Base-by-base conservation (phyloP, 305 asterid species). In the Solanum hybrid region DNA sequence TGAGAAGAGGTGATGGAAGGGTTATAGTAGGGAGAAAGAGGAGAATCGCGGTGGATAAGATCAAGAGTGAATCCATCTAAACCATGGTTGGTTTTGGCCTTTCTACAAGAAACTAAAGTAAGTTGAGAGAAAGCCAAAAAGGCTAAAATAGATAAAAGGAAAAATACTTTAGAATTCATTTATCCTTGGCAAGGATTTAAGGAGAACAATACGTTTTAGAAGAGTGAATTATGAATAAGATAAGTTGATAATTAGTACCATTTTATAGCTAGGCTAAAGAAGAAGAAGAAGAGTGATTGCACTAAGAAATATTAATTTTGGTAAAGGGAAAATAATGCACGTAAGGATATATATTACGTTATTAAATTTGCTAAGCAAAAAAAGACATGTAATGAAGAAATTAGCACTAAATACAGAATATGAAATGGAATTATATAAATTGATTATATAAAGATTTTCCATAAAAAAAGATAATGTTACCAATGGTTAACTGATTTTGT, bases 31-130 rank as follows among this genome's bases (percentile, higher is more conserved):
- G 97, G 96, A 10, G 96, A 94, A 7, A 6, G 88, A 2, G 93
- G 93, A 1, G 94, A 90, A 35, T 95, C 95, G 0, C 94, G 96
- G 17, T 93, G 96, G 72, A 92, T 89, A 40, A 95, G 88, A 78
- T 93, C 94, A 27, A 92, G 27, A 2, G 95, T 92, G 91, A 95
- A 90, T 81, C 94, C 95, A 27, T 88, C 90, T 29, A 29, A 19
- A 17, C 10, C 73, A 17, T 84, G 29, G 10, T 31, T 51, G 27
- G 4, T 51, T 42, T 35, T 12, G 88, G 93, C 78, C 34, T 92
- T 91, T 13, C 45, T 69, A 56, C 66, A 29, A 32, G 91, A 56
- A 66, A 87, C 17, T 34, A 78, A 77, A 71, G 64, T 73, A 35
- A 89, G 7, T 45, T 75, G 72, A 31, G 71, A 88, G 76, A 90